Evolutionary conservation across 805 yeast species (phyloP).

Genomic region (Metschnikowia gruessii): DNA sequence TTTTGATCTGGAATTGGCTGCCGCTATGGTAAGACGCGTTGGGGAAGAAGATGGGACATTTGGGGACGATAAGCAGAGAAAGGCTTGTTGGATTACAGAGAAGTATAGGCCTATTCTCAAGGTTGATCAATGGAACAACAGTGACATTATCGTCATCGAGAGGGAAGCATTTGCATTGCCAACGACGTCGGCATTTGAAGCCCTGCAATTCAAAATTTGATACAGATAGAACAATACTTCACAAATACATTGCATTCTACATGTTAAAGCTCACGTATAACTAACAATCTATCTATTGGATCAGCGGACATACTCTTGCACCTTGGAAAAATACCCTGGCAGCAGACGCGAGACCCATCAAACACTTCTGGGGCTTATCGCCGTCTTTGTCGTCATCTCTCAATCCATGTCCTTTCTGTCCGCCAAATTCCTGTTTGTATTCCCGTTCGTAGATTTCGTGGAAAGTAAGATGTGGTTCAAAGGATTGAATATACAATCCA

Average conservation of each 20-base stretch:
- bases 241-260: neutral
- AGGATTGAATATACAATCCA: slow-evolving; percentile 56
- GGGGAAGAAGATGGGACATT: slow-evolving; percentile 30
- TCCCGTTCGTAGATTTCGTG: slow-evolving; percentile 44
- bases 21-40: slow-evolving; percentile 10
- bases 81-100: slow-evolving; percentile 69
- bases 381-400: slow-evolving; percentile 50
- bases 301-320: slow-evolving; percentile 43
- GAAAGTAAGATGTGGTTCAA: slow-evolving; percentile 56
- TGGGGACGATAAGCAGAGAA: slow-evolving; percentile 20
- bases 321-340: slow-evolving; percentile 69
- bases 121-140: slow-evolving; percentile 52
- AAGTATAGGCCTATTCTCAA: slow-evolving; percentile 71
- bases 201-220: slow-evolving; percentile 31
- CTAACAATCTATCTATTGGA: slow-evolving; percentile 1
- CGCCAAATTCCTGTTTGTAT: slow-evolving; percentile 55
- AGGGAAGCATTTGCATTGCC: slow-evolving; percentile 62
- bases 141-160: slow-evolving; percentile 72
- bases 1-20: slow-evolving; percentile 13
- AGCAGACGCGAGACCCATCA: slow-evolving; percentile 65
- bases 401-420: slow-evolving; percentile 47
- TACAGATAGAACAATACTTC: neutral
- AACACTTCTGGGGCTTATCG: slow-evolving; percentile 43
- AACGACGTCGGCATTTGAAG: slow-evolving; percentile 61
- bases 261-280: neutral